Conservation (phyloP, 2,329 filamentous ascomycete species). For the Clonostachys rosea region DNA sequence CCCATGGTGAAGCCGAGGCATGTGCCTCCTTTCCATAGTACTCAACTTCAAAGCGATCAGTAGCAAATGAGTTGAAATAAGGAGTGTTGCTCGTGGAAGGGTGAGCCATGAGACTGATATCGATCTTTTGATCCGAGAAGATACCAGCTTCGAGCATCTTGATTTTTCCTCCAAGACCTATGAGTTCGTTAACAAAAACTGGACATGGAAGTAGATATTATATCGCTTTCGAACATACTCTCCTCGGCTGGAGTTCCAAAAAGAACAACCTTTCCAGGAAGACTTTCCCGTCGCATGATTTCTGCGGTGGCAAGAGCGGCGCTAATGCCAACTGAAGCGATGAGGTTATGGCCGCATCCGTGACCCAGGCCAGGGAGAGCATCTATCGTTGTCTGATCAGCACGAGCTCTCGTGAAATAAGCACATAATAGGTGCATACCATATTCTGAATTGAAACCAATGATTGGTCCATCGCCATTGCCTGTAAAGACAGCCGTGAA, state of each 20-base stretch:
- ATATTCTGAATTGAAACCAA: conserved; percentile 36
- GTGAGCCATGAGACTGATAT: conserved; percentile 3
- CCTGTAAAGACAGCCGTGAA: conserved; percentile 35
- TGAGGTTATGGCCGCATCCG: conserved; percentile 24
- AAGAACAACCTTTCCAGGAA: conserved; percentile 25
- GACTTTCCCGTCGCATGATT: conserved; percentile 16
- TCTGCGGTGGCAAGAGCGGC: conserved; percentile 20
- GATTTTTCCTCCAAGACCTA: conserved; percentile 33
- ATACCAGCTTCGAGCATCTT: conserved; percentile 25
- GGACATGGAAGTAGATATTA: no score
- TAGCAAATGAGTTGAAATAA: conserved; percentile 6
- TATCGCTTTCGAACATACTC: background rate
- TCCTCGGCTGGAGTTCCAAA: conserved; percentile 36
- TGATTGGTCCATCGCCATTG: conserved; percentile 24
- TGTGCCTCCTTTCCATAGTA: conserved; percentile 39
- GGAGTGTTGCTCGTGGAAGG: conserved; percentile 1
- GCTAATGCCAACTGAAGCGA: conserved; percentile 20
- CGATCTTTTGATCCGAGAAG: conserved; percentile 16
- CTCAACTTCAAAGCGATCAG: conserved; percentile 11
- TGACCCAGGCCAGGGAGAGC: conserved; percentile 27
- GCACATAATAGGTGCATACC: conserved; percentile 6
- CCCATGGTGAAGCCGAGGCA: conserved; percentile 41
- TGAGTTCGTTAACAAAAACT: background rate
- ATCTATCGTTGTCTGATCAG: conserved; percentile 9
- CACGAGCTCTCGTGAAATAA: background rate